phyloP scores from a whole-genome alignment of 306 rosid genomes.

The Senna siamea region DNA sequence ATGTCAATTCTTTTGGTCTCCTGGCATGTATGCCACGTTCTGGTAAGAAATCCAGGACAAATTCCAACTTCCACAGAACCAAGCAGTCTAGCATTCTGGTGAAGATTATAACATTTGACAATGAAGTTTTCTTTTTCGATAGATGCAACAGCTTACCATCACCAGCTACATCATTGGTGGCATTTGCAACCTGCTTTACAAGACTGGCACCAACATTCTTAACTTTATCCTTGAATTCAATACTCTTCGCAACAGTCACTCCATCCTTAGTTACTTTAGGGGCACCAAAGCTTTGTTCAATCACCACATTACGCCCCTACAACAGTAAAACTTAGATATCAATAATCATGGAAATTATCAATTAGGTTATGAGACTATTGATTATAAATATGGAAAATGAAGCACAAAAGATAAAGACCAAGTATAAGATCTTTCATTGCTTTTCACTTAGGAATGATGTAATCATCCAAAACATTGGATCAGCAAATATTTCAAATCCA shows the following conservation, averaged over 20 bases:
- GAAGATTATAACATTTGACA: background rate
- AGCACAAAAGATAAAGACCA: background rate
- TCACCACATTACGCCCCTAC: conserved; percentile 90
- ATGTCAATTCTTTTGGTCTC: background rate
- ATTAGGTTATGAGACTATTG: background rate
- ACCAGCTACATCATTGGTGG: conserved; percentile 91
- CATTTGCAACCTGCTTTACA: conserved; percentile 98
- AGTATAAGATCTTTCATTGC: conserved; percentile 7
- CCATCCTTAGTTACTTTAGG: conserved; percentile 98
- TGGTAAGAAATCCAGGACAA: background rate
- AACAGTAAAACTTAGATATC: conserved; percentile 28
- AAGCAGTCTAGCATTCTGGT: background rate
- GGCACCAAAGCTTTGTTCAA: conserved; percentile 91
- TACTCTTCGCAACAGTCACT: conserved; percentile 93
- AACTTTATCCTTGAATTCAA: conserved; percentile 87
- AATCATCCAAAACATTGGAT: background rate
- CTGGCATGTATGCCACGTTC: background rate
- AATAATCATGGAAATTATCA: conserved; percentile 14
- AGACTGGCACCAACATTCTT: conserved; percentile 94
- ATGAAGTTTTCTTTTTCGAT: background rate
- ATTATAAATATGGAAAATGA: background rate
- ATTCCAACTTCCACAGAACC: background rate
- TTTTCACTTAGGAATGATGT: background rate
- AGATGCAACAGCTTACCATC: conserved; percentile 65
- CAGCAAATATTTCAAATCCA: conserved; percentile 9